Base-by-base conservation (phyloP, 228 moss, liverwort and hornwort genomes). In the Sphagnum magellanicum region DNA sequence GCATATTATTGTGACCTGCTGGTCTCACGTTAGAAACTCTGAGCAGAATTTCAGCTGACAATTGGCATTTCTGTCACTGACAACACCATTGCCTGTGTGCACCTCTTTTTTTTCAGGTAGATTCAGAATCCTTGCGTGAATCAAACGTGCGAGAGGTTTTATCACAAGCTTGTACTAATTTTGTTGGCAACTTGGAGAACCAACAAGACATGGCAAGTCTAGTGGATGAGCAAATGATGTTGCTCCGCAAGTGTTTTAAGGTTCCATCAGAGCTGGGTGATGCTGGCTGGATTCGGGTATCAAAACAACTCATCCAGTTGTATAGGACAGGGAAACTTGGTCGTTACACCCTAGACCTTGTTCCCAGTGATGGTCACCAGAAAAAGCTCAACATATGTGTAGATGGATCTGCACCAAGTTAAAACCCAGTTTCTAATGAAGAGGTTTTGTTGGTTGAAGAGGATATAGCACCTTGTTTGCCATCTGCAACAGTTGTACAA, bases 271-370 rank as follows among this genome's bases (percentile, higher is more conserved):
- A 90, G 73, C 79, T 93, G 10, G 94, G 92, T 52, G 92, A 90
- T 68, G 94, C 87, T 66, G 98, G 98, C 4, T 84, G 90, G 85
- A 88, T 87, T 71, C 87, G 94, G 6, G 98, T 98, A 60, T 81
- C 98, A 6, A 87, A 94, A 71, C 94, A 92, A 66, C 81, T 94
- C 32, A 80, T 98, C 4, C 89, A 92, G 63, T 49, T 94, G 74
- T 98, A 89, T 68, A 90, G 98, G 73, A 92, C 81, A 73, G 94
- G 98, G 17, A 81, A 78, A 63, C 81, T 98, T 13, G 98, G 94
- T 72, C 89, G 82, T 55, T 92, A 83, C 57, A 98, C 98, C 5
- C 75, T 94, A 67, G 98, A 98, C 48, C 72, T 77, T 73, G 89
- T 89, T 72, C 90, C 94, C 50, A 80, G 78, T 62, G 62, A 70